Base-by-base conservation (phyloP, 1,284 basidiomycete species). In the Vanrija sp. region DNA sequence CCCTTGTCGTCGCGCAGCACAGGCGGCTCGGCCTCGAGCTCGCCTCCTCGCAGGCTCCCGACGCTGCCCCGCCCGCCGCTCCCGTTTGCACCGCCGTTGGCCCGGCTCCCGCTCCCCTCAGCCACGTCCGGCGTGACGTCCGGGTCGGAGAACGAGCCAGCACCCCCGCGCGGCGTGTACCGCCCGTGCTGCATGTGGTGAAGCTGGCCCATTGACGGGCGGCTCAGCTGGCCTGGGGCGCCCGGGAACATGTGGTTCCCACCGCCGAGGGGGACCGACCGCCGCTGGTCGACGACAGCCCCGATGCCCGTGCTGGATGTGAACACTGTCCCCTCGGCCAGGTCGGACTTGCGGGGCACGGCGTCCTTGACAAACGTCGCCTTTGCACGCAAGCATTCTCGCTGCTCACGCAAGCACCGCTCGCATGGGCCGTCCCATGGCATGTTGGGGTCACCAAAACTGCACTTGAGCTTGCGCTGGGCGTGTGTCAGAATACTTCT, bases 401-500 rank as follows among this genome's bases (percentile, higher is more conserved):
- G 50, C 34, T 49, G 43, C 18, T 59, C 57, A 19, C 57, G 53
- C 39, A 55, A 16, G 21, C 57, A 59, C 8, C 57, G 53, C 38
- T 55, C 51, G 21, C 57, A 59, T 7, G 57, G 53, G 1, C 57
- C 57, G n/a, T 55, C 54, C 57, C 57, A 59, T 3, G 57, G 57
- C 16, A 21, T 42, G 39, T 59, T 59, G 3, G 57, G 57, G 34
- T 59, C 57, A 10, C 57, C 57, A 34, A 59, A 59, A 23, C 43
- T 46, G 51, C 57, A 59, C 23, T 59, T 59, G 21, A 59, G 57
- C 39, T 59, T 59, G 38, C 57, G 50, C 57, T 59, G 51, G 14
- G 40, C 5, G 34, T 23, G 38, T 8, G n/a, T 46, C 29, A 44
- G 48, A 19, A 9, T n/a, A 38, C 25, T 26, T 29, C 9, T 34